A percentile compares a stretch with the other conserved stretches of the same genome.
Conservation (phyloP, 192 early-diverging fungal genomes). For the Chytriomyces hyalinus region DNA sequence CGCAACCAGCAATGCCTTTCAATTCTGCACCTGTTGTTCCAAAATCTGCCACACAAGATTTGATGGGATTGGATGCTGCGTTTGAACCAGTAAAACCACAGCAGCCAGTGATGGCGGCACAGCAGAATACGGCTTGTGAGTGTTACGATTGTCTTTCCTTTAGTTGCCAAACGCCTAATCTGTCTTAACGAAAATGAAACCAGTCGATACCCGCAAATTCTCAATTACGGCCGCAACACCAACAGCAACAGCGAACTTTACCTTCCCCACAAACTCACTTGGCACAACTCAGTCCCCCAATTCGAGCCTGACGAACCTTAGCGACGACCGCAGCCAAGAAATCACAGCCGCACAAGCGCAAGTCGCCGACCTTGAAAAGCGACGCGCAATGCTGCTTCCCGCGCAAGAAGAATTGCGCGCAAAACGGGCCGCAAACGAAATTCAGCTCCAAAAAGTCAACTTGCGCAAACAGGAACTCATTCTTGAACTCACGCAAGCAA, state of each 20-base stretch:
- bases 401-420: conserved; percentile 59
- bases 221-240: background rate
- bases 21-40: background rate
- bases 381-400: conserved; percentile 59
- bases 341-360: conserved; percentile 67
- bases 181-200: no score
- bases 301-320: background rate
- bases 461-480: conserved; percentile 69
- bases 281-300: background rate
- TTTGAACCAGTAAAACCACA: conserved; percentile 5
- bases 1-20: background rate
- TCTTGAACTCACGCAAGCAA: conserved; percentile 59
- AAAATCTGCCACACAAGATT: conserved; percentile 33
- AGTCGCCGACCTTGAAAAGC: conserved; percentile 62
- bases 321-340: conserved; percentile 50
- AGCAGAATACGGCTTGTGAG: conserved; percentile 5
- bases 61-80: conserved; percentile 43
- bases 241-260: background rate
- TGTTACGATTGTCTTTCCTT: background rate
- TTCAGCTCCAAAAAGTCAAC: conserved; percentile 60
- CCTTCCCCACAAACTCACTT: background rate
- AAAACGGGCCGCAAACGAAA: conserved; percentile 61
- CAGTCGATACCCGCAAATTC: conserved; percentile 6
- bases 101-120: background rate
- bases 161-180: no score